phyloP scores from a whole-genome alignment of 139 green algal genomes.

The Chlamydomonas eustigma region DNA sequence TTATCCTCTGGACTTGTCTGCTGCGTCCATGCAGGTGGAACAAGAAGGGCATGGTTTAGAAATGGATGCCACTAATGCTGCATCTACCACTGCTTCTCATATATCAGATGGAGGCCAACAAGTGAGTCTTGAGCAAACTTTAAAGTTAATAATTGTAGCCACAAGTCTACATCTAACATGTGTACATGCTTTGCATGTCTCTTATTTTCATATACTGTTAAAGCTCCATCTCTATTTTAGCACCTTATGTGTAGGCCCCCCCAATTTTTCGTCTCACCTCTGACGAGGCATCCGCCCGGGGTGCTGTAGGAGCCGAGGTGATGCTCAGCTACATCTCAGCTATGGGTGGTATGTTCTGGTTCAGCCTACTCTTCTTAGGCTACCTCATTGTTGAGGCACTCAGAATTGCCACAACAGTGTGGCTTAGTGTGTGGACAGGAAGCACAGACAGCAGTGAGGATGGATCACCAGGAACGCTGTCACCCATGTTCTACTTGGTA shows the following conservation, averaged over 20 bases:
- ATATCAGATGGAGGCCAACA: no score
- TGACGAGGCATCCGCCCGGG: conserved; percentile 31
- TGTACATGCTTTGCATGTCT: no score
- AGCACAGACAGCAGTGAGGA: neutral
- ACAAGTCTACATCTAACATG: no score
- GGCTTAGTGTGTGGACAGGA: conserved; percentile 59
- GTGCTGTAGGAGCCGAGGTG: conserved; percentile 37
- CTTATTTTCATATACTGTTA: no score
- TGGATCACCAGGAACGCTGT: neutral
- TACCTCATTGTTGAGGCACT: conserved; percentile 45
- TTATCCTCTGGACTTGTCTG: no score
- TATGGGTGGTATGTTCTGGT: conserved; percentile 37
- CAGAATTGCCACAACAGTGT: conserved; percentile 51
- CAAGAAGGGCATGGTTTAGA: no score
- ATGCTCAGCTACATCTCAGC: conserved; percentile 45
- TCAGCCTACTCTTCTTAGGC: conserved; percentile 34
- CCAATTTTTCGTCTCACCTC: neutral
- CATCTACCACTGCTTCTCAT: no score
- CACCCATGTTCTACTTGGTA: conserved; percentile 25
- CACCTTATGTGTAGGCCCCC: neutral
- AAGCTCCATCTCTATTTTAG: no score
- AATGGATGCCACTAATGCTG: no score
- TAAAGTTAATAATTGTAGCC: no score
- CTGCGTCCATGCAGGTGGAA: no score
- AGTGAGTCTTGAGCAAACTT: no score